These are phyloP conservation scores for Mortierella alpina DNA, from an alignment of 192 early-diverging fungal species.

Conservation along the genomic window DNA sequence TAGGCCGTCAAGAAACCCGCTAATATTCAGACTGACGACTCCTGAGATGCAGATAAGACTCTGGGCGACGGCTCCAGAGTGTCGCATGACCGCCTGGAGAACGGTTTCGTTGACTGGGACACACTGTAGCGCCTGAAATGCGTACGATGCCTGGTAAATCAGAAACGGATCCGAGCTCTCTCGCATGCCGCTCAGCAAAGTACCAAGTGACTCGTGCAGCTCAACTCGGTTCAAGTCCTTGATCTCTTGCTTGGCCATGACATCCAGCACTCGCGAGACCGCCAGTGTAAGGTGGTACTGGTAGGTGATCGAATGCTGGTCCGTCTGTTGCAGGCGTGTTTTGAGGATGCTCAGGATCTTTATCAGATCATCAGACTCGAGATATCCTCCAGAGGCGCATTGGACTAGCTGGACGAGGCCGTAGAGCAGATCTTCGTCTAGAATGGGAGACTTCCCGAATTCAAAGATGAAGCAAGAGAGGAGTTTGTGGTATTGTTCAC, in stretches of 20 bases:
- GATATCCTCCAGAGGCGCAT: background rate
- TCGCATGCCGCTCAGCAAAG: no score
- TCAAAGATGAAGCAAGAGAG: background rate
- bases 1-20: background rate
- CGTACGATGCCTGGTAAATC: no score
- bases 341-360: constrained; percentile 3
- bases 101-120: constrained; percentile 2
- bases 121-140: no score
- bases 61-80: background rate
- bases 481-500: background rate
- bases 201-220: background rate
- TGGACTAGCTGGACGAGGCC: constrained; percentile 3
- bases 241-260: constrained; percentile 11
- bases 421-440: background rate
- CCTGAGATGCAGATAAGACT: background rate
- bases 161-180: no score
- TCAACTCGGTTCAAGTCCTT: constrained; percentile 1
- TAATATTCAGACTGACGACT: no score
- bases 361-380: background rate
- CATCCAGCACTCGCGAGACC: constrained; percentile 10
- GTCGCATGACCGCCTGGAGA: no score
- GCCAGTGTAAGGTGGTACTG: background rate
- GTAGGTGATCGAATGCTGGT: background rate
- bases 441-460: background rate
- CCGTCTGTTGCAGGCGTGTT: background rate